phyloP scores from a whole-genome alignment of 2,329 filamentous ascomycete species.

The Talaromyces atroroseus region DNA sequence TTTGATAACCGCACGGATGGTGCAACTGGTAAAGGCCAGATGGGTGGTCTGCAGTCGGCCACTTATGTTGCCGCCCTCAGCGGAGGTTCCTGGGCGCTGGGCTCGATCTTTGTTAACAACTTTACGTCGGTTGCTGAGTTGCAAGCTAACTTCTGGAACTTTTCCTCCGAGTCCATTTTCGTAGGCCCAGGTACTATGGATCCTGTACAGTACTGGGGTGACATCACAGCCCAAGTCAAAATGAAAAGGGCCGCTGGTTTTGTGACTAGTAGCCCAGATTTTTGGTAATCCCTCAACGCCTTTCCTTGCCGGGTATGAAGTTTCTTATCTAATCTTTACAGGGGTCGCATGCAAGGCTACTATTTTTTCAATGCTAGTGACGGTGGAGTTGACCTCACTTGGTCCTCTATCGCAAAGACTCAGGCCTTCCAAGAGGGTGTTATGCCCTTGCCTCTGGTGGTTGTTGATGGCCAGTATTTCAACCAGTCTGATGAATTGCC shows the following conservation, averaged over 20 bases:
- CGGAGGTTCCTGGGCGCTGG: conserved; percentile 78
- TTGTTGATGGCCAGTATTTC: conserved; percentile 60
- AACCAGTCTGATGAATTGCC: conserved; percentile 46
- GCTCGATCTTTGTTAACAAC: conserved; percentile 73
- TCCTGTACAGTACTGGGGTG: conserved; percentile 57
- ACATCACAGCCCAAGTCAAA: conserved; percentile 53
- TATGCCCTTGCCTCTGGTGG: conserved; percentile 66
- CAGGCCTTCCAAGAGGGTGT: conserved; percentile 56
- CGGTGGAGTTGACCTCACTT: conserved; percentile 72
- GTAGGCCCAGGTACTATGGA: conserved; percentile 47
- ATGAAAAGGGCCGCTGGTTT: conserved; percentile 61
- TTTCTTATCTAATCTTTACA: conserved; percentile 21
- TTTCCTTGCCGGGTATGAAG: neutral
- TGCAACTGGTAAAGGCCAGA: conserved; percentile 57
- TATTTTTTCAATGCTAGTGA: conserved; percentile 57
- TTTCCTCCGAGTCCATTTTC: conserved; percentile 54
- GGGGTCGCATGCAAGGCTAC: conserved; percentile 50
- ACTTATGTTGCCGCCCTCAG: conserved; percentile 79
- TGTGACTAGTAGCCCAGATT: conserved; percentile 72
- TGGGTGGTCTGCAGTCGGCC: conserved; percentile 74
- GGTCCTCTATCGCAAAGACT: conserved; percentile 67
- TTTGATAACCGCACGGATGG: conserved; percentile 68
- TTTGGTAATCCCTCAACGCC: conserved; percentile 56
- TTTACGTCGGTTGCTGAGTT: conserved; percentile 63
- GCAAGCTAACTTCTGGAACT: conserved; percentile 53